Conservation (phyloP, 495 filamentous ascomycete species). For the Talaromyces thailandensis region DNA sequence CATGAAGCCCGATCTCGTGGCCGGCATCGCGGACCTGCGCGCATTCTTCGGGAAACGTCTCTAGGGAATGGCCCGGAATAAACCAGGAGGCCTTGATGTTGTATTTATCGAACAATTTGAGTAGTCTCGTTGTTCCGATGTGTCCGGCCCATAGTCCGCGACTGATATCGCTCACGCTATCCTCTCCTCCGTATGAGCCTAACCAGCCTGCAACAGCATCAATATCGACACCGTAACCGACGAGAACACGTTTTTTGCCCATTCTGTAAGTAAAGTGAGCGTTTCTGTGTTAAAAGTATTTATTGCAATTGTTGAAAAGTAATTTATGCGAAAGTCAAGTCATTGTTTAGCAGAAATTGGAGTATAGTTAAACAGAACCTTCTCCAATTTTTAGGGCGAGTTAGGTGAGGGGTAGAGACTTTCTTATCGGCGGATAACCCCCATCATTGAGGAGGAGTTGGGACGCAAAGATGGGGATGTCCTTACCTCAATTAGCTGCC, state of each 20-base stretch:
- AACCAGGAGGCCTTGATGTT: slow-evolving; percentile 80
- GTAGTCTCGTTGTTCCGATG: slow-evolving; percentile 58
- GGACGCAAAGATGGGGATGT: neutral
- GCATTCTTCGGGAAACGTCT: slow-evolving; percentile 71
- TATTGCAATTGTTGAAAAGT: neutral
- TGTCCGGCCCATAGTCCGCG: slow-evolving; percentile 62
- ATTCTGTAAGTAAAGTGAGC: slow-evolving; percentile 19
- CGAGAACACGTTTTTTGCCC: slow-evolving; percentile 54
- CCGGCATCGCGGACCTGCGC: slow-evolving; percentile 64
- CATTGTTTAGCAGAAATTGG: neutral
- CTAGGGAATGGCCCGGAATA: slow-evolving; percentile 71
- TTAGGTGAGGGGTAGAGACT: neutral
- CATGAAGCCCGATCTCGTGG: slow-evolving; percentile 71
- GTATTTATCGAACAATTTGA: slow-evolving; percentile 71
- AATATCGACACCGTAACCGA: slow-evolving; percentile 51
- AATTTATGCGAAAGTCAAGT: neutral
- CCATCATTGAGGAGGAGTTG: neutral
- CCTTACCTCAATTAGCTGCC: neutral
- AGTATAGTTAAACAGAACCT: neutral
- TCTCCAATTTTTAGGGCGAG: neutral
- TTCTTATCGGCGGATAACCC: neutral
- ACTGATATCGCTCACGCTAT: slow-evolving; percentile 59
- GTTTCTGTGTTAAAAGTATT: neutral
- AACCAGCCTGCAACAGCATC: slow-evolving; percentile 69
- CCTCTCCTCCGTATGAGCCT: slow-evolving; percentile 63